Evolutionary conservation across 2,329 filamentous ascomycete species (phyloP).

Genomic region (Penicillium griseofulvum): DNA sequence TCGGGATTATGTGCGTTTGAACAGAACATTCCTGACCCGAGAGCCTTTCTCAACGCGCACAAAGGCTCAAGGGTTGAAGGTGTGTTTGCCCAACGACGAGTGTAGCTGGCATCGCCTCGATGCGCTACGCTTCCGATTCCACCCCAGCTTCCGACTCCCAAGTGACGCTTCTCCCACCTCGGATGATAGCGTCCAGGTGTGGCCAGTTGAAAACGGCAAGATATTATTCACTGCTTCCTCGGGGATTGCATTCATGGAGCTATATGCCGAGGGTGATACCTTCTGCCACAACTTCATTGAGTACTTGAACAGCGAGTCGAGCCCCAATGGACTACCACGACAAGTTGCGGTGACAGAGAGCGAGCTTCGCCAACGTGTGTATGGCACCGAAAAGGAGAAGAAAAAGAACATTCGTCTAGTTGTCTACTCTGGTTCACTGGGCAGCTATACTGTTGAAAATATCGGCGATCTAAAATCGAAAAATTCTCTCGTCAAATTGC

Average conservation of each 20-base stretch:
- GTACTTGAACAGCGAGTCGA: constrained; percentile 62
- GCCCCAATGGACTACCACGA: constrained; percentile 60
- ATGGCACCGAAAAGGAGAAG: constrained; percentile 67
- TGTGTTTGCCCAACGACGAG: constrained; percentile 75
- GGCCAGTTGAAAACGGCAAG: constrained; percentile 74
- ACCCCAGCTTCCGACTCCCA: constrained; percentile 84
- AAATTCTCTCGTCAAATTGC: constrained; percentile 69
- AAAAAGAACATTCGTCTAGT: constrained; percentile 64
- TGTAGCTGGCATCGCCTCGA: constrained; percentile 91
- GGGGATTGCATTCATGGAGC: constrained; percentile 81
- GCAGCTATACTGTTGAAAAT: constrained; percentile 73
- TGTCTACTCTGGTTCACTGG: constrained; percentile 73
- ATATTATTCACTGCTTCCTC: constrained; percentile 75
- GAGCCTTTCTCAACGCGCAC: constrained; percentile 87
- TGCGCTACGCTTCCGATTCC: constrained; percentile 80
- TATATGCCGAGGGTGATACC: constrained; percentile 76
- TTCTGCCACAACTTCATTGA: constrained; percentile 80
- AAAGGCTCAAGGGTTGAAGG: constrained; percentile 71
- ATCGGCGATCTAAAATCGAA: constrained; percentile 70
- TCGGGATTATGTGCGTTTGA: constrained; percentile 79
- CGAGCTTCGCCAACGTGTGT: constrained; percentile 68
- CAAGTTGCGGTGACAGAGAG: constrained; percentile 73
- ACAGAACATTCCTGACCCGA: constrained; percentile 74
- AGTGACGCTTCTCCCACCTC: constrained; percentile 63
- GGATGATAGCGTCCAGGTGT: constrained; percentile 80